Conservation (phyloP, 352 stramenopile species). For the Globisporangium abappressorium region DNA sequence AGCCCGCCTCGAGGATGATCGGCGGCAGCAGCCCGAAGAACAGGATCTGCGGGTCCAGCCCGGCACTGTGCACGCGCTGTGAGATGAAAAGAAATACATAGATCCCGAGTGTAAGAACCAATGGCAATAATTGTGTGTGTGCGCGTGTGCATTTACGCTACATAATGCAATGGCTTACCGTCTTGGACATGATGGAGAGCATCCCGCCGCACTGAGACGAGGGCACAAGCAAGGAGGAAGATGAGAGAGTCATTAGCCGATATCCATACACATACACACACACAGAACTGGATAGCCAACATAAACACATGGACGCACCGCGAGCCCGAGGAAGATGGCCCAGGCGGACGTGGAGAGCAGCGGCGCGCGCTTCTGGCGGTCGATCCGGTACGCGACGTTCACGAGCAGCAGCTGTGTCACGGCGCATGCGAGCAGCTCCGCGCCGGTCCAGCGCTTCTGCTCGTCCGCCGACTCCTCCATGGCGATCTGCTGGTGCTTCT, state of each 20-base stretch:
- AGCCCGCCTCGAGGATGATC: conserved; percentile 65
- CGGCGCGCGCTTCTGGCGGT: conserved; percentile 30
- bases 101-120: background rate
- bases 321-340: conserved; percentile 50
- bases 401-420: conserved; percentile 50
- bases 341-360: conserved; percentile 48
- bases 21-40: conserved; percentile 61
- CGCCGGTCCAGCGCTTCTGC: conserved; percentile 38
- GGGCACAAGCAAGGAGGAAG: background rate
- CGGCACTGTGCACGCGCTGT: conserved; percentile 25
- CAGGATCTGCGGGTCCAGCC: conserved; percentile 45
- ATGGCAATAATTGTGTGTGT: background rate
- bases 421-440: conserved; percentile 44
- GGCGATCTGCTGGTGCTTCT: background rate
- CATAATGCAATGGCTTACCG: background rate
- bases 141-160: background rate
- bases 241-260: background rate
- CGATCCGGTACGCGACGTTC: conserved; percentile 56
- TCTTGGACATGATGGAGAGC: conserved; percentile 27
- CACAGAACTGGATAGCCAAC: background rate
- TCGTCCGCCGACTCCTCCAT: conserved; percentile 6
- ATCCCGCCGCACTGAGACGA: conserved; percentile 26
- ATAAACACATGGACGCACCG: conserved; percentile 22
- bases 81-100: background rate
- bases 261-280: background rate